phyloP scores from a whole-genome alignment of 345 rosid genomes.

The Chamaenerion angustifolium region DNA sequence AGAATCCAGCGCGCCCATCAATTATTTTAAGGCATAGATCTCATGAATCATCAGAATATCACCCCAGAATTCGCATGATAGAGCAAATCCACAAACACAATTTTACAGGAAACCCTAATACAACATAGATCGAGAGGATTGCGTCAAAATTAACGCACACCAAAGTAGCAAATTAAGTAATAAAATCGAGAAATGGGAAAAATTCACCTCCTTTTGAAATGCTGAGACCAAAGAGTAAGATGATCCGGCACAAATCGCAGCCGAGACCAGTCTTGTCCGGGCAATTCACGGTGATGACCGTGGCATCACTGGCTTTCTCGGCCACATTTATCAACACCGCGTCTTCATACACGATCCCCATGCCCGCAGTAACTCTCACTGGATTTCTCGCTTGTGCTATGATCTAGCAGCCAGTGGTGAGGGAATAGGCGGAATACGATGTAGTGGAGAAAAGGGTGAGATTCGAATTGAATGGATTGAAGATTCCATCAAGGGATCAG shows the following conservation, averaged over 20 bases:
- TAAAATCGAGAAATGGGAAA: not conserved
- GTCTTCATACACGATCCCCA: conserved; percentile 46
- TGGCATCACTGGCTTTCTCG: conserved; percentile 24
- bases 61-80: no score
- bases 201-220: conserved; percentile 44
- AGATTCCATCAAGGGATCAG: no score
- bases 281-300: conserved; percentile 49
- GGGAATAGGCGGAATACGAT: no score
- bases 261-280: conserved; percentile 66
- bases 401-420: no score
- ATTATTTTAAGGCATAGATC: no score
- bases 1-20: no score
- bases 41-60: no score
- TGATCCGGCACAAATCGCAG: conserved; percentile 53
- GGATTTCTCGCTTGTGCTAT: no score
- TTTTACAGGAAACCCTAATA: no score
- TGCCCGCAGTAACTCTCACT: conserved; percentile 2
- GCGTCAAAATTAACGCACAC: not conserved
- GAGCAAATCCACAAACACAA: no score
- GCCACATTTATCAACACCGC: conserved; percentile 33
- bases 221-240: conserved; percentile 48
- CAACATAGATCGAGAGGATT: not conserved
- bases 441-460: no score
- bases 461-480: no score
- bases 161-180: not conserved